phyloP scores from a whole-genome alignment of 176 grass and related monocot genomes.

The Eragrostis nindensis region DNA sequence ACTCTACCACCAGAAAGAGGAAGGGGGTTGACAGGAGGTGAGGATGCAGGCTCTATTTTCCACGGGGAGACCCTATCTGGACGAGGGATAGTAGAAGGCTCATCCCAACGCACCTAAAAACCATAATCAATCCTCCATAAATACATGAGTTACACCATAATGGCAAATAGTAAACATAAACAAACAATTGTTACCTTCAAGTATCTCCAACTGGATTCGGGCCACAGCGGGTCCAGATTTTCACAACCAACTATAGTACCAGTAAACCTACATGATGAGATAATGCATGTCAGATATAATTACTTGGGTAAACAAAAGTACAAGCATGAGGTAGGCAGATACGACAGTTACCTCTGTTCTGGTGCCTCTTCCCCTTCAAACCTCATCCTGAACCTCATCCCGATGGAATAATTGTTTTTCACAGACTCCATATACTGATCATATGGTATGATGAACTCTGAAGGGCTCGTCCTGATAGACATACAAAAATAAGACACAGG shows the following conservation, averaged over 20 bases:
- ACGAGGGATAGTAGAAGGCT: slow-evolving; percentile 77
- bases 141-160: slow-evolving; percentile 4
- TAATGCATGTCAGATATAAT: not conserved
- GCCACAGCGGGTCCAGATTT: slow-evolving; percentile 80
- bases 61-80: slow-evolving; percentile 91
- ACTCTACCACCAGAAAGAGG: slow-evolving; percentile 55
- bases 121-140: slow-evolving; percentile 33
- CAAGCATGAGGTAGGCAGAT: not conserved
- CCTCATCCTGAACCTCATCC: slow-evolving; percentile 92
- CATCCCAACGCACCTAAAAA: slow-evolving; percentile 90
- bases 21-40: slow-evolving; percentile 76
- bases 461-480: slow-evolving; percentile 74
- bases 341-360: slow-evolving; percentile 67
- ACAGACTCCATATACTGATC: slow-evolving; percentile 80
- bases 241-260: slow-evolving; percentile 87
- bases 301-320: not conserved
- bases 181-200: slow-evolving; percentile 60
- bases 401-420: slow-evolving; percentile 74
- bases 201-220: slow-evolving; percentile 85
- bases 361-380: slow-evolving; percentile 93
- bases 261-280: slow-evolving; percentile 65
- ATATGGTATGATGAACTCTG: slow-evolving; percentile 88
- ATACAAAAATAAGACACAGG: slow-evolving; percentile 26
- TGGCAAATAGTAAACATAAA: slow-evolving; percentile 21
- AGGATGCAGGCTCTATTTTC: slow-evolving; percentile 89